These are phyloP conservation scores for Pseudogymnoascus sp. DNA, from an alignment of 2,329 filamentous ascomycete species.

Conservation along the genomic window DNA sequence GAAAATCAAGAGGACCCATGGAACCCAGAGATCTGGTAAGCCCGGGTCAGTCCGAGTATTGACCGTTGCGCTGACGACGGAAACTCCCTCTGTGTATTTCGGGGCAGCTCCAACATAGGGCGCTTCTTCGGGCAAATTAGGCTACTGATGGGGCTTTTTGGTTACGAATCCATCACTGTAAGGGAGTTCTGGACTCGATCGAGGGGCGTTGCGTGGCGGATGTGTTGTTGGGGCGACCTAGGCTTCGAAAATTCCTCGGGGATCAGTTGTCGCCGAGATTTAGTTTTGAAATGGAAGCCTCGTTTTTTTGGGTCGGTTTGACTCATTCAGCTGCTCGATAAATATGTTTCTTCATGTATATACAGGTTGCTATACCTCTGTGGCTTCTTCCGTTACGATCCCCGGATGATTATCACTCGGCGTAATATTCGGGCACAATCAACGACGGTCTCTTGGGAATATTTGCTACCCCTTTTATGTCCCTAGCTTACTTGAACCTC, in stretches of 20 bases:
- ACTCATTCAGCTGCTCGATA: background rate
- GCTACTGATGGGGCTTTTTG: background rate
- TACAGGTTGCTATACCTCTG: background rate
- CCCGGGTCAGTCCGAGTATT: constrained; percentile 2
- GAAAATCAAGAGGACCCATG: background rate
- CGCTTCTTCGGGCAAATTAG: background rate
- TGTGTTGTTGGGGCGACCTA: background rate
- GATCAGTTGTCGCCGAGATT: background rate
- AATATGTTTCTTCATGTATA: background rate
- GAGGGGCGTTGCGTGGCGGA: background rate
- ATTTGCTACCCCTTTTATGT: background rate
- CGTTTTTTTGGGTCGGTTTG: background rate
- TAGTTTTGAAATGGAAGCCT: background rate
- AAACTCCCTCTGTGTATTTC: background rate
- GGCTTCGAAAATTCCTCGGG: background rate
- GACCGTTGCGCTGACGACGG: constrained; percentile 5
- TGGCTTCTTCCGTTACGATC: background rate
- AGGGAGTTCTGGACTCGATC: background rate
- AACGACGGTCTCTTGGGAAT: background rate
- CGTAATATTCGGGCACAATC: background rate
- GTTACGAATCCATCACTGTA: background rate
- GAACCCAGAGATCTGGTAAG: background rate
- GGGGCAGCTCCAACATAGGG: background rate
- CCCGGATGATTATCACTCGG: background rate
- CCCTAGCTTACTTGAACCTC: background rate